Conservation (phyloP, 1,284 basidiomycete species). For the Trametes polyzona region DNA sequence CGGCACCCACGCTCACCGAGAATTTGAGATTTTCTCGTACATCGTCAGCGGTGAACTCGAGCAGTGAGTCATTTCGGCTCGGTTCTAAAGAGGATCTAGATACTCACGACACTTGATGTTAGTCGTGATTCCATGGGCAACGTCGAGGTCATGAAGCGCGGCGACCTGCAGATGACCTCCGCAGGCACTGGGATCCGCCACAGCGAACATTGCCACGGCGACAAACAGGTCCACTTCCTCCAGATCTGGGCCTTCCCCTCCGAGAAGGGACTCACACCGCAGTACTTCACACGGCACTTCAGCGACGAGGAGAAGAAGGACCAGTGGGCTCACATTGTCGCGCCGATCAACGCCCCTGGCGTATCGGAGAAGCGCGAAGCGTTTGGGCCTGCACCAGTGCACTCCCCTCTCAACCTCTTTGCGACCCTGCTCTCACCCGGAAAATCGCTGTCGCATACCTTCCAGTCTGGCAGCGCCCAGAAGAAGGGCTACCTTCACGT, state of each 20-base stretch:
- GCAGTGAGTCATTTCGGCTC: conserved; percentile 53
- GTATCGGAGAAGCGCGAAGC: conserved; percentile 67
- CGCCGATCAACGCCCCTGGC: conserved; percentile 59
- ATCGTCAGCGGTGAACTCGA: conserved; percentile 78
- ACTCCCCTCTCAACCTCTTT: conserved; percentile 61
- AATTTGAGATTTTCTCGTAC: conserved; percentile 94
- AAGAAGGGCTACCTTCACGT: conserved; percentile 12
- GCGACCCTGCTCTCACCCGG: conserved; percentile 68
- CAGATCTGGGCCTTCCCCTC: conserved; percentile 86
- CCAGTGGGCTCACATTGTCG: conserved; percentile 71
- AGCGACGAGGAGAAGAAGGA: conserved; percentile 82
- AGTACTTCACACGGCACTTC: conserved; percentile 88
- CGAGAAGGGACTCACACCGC: conserved; percentile 59
- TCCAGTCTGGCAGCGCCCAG: conserved; percentile 34
- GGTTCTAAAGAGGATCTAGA: no score
- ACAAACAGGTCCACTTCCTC: conserved; percentile 75
- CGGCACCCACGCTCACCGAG: conserved; percentile 82
- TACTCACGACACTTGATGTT: background rate
- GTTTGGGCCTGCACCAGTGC: conserved; percentile 75
- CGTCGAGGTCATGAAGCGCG: conserved; percentile 84
- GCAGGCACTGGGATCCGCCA: conserved; percentile 88
- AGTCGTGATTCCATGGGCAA: conserved; percentile 91
- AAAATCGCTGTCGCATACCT: conserved; percentile 53
- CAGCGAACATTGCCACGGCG: conserved; percentile 73
- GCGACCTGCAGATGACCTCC: conserved; percentile 90